Percentiles rank a stretch among this genome's conserved stretches.
Evolutionary conservation across 129 eudicot genomes (phyloP).

Genomic region (Chrysanthemum seticuspe): DNA sequence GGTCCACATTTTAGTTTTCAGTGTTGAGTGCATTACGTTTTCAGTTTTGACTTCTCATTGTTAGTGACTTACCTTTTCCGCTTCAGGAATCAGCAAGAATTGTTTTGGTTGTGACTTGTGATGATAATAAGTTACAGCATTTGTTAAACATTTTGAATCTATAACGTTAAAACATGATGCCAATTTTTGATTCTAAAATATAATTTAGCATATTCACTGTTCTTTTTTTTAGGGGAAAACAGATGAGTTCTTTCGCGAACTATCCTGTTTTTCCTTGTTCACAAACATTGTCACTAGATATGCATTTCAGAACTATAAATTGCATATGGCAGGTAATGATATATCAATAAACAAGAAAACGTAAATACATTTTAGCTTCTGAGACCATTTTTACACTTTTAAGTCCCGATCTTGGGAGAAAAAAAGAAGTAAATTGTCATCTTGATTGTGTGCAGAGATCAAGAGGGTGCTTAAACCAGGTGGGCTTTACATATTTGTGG

Average conservation of each 20-base stretch:
- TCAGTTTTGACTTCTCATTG: background rate
- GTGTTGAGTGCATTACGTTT: background rate
- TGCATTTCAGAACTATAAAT: too few species aligned
- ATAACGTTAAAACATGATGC: background rate
- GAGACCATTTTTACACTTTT: too few species aligned
- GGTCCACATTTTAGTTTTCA: background rate
- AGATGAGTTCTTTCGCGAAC: too few species aligned
- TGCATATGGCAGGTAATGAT: too few species aligned
- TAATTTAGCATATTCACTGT: too few species aligned
- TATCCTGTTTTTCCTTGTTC: too few species aligned
- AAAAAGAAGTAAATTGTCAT: background rate
- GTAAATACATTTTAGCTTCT: too few species aligned
- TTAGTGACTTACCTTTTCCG: background rate
- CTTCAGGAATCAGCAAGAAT: background rate
- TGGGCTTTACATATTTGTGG: slow-evolving; percentile 76
- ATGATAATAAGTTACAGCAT: background rate
- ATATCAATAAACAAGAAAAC: too few species aligned
- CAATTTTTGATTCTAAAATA: background rate
- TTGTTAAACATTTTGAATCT: background rate
- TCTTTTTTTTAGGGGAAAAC: too few species aligned
- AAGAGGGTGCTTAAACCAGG: slow-evolving; percentile 93
- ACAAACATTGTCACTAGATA: too few species aligned
- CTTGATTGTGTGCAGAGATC: slow-evolving; percentile 51
- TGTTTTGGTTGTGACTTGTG: background rate
- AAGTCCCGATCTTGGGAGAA: background rate